These are phyloP conservation scores for Colletotrichum cordylinicola DNA, from an alignment of 2,329 filamentous ascomycete species.

Conservation along the genomic window DNA sequence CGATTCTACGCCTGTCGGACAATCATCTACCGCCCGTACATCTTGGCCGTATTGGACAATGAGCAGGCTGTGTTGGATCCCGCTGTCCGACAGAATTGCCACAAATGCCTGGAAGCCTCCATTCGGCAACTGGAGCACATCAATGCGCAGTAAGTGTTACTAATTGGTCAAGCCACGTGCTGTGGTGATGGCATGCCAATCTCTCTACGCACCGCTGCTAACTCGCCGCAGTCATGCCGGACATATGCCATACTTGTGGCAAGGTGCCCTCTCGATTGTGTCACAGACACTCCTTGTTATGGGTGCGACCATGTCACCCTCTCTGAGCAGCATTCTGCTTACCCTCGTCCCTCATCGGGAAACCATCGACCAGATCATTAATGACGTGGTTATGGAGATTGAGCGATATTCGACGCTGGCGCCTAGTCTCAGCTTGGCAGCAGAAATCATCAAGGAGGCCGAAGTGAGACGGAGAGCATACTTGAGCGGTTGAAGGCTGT, in stretches of 20 bases:
- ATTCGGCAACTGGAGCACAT: conserved; percentile 82
- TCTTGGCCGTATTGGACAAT: conserved; percentile 79
- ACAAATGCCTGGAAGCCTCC: conserved; percentile 81
- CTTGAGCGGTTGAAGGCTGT: conserved; percentile 51
- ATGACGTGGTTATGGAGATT: conserved; percentile 77
- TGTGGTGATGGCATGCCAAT: background rate
- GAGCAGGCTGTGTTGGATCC: conserved; percentile 75
- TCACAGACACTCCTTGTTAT: conserved; percentile 83
- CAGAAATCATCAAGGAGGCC: conserved; percentile 82
- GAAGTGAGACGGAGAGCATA: conserved; percentile 73
- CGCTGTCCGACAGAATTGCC: conserved; percentile 77
- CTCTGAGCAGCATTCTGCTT: conserved; percentile 69
- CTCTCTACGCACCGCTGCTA: conserved; percentile 24
- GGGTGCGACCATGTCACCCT: conserved; percentile 82
- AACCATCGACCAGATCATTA: conserved; percentile 77
- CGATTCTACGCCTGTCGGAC: conserved; percentile 86
- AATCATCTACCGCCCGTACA: conserved; percentile 86
- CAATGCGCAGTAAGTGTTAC: conserved; percentile 69
- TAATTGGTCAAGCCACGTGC: conserved; percentile 17
- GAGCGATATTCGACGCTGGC: conserved; percentile 77
- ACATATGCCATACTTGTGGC: conserved; percentile 86
- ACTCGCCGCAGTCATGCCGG: conserved; percentile 69
- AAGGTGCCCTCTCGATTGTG: conserved; percentile 82
- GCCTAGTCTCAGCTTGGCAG: conserved; percentile 76
- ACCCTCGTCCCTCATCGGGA: conserved; percentile 61